Conservation (phyloP, 2,329 filamentous ascomycete species). For the Penicillium sp. region DNA sequence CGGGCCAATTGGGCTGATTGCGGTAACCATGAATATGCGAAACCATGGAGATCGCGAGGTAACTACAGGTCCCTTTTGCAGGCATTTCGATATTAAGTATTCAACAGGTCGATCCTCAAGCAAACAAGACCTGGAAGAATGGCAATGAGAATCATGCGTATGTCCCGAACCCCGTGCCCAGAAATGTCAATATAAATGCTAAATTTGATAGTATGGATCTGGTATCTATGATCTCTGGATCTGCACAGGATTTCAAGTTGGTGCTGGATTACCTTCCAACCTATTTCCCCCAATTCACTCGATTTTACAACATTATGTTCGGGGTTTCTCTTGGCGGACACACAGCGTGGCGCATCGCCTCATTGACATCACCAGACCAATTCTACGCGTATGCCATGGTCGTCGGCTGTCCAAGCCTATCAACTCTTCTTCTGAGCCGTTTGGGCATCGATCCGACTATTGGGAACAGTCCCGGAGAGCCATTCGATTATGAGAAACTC, state of each 20-base stretch:
- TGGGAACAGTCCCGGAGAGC: not conserved
- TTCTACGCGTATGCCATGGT: not conserved
- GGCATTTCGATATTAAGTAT: not conserved
- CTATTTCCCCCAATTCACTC: not conserved
- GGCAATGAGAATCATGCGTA: conserved; percentile 6
- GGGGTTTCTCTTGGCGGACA: conserved; percentile 1
- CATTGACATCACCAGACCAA: not conserved
- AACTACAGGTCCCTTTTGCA: not conserved
- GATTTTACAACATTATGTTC: conserved; percentile 2
- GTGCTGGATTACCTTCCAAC: conserved; percentile 2
- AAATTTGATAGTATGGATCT: not conserved
- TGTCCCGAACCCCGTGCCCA: not conserved
- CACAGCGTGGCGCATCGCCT: conserved; percentile 4
- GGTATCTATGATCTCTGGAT: conserved; percentile 2
- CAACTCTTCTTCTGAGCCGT: not conserved
- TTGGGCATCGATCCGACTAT: not conserved
- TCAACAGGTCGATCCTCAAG: not conserved
- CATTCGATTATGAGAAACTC: not conserved
- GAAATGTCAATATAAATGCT: not conserved
- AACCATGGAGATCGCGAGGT: conserved; percentile 5
- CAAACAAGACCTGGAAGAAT: conserved; percentile 3
- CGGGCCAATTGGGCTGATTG: not conserved
- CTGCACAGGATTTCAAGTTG: conserved; percentile 2
- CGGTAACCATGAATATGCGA: conserved; percentile 4
- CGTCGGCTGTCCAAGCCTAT: conserved; percentile 1